These are phyloP conservation scores for Penicillium decumbens DNA, from an alignment of 2,329 filamentous ascomycete species.

Conservation along the genomic window DNA sequence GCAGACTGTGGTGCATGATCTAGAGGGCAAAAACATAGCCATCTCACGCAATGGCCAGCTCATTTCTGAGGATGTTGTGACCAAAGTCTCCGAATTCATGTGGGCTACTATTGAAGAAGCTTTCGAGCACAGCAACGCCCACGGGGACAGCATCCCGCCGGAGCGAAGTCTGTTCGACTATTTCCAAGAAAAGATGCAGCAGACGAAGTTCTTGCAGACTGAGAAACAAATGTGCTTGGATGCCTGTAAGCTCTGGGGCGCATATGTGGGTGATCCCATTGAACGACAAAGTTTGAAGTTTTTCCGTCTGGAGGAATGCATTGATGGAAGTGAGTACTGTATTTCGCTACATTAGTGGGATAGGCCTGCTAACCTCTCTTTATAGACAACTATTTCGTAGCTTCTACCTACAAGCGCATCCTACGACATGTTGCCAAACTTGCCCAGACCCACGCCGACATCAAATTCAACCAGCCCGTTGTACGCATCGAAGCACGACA, in stretches of 20 bases:
- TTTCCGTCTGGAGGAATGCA: conserved; percentile 63
- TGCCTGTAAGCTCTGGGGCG: conserved; percentile 58
- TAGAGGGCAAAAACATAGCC: conserved; percentile 49
- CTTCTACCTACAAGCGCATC: conserved; percentile 58
- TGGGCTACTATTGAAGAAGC: conserved; percentile 58
- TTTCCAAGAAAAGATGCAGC: conserved; percentile 49
- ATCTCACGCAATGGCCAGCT: conserved; percentile 47
- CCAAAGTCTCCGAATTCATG: conserved; percentile 42
- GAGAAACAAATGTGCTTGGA: conserved; percentile 50
- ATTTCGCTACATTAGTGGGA: background rate
- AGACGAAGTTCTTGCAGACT: conserved; percentile 33
- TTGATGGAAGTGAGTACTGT: conserved; percentile 52
- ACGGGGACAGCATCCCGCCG: conserved; percentile 49
- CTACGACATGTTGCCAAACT: conserved; percentile 49
- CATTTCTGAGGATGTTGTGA: conserved; percentile 33
- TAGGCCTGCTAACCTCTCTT: background rate
- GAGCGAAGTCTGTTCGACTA: conserved; percentile 55
- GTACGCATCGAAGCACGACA: conserved; percentile 34
- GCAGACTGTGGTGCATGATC: conserved; percentile 48
- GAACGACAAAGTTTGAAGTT: conserved; percentile 59
- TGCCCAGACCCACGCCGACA: conserved; percentile 46
- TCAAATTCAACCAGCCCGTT: conserved; percentile 47
- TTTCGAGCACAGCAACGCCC: conserved; percentile 55
- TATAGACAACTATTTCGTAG: conserved; percentile 59
- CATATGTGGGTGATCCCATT: conserved; percentile 58